Base-by-base conservation (phyloP, 73 alveolate species). In the Breviolum minutum region DNA sequence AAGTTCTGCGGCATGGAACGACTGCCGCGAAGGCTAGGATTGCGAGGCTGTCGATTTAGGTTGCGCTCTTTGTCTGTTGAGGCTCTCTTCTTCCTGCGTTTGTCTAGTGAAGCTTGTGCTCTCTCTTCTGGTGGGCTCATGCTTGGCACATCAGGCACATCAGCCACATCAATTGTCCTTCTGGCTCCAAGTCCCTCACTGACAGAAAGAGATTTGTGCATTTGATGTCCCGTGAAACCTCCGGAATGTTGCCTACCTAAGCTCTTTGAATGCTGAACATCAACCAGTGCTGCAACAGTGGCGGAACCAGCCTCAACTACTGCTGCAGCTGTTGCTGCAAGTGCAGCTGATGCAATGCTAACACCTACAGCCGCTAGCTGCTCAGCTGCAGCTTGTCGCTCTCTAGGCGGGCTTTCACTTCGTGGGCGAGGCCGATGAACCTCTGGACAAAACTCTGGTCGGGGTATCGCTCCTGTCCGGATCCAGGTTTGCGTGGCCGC, bases 401-500 rank as follows among this genome's bases (percentile, higher is more conserved):
- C 95, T 48, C 82, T 13, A 27, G 83, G 85, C 30, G 84, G 82
- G 40, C 95, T 69, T 32, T 70, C 86, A 89, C 95, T 64, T 7
- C 95, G 12, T 8, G 86, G 62, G 7, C 74, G 61, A 17, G 86
- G 73, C 17, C 95, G 61, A 68, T 70, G 73, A 6, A 68, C 24
- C 7, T 70, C 73, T 10, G 73, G 70, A n/a, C 68, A 16, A 6
- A 48, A 8, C 22, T 83, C 92, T 5, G 92, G 92, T 87, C 84
- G 30, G 26, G 84, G 95, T 19, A 87, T 54, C 6, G 85, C 95
- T 8, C 82, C 95, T 16, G 95, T 48, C 27, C 87, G 95, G 48
- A 92, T 63, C 98, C 98, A 92, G 54, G 98, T 92, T 40, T 92
- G 98, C n/a, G 98, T 92, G 54, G 98, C 98, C 2, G 98, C 98